Percentiles rank a stretch among this genome's conserved stretches.
Evolutionary conservation across 257 asterid species (phyloP).

Genomic region (Haberlea rhodopensis): DNA sequence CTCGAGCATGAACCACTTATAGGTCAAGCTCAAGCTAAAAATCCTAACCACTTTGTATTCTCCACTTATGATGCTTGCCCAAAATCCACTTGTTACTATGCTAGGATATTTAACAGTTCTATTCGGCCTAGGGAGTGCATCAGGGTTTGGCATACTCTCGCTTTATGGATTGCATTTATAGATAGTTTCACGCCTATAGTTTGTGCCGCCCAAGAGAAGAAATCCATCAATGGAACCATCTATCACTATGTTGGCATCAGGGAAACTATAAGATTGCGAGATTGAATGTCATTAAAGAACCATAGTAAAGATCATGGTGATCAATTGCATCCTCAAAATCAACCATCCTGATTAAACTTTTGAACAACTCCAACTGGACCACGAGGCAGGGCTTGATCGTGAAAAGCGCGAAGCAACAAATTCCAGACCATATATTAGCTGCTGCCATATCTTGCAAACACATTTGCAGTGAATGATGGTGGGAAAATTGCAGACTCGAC

Average conservation of each 20-base stretch:
- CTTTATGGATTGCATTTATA: slow-evolving; percentile 41
- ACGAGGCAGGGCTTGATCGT: slow-evolving; percentile 31
- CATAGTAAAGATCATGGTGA: slow-evolving; percentile 1
- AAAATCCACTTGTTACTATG: slow-evolving; percentile 37
- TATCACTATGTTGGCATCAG: slow-evolving; percentile 31
- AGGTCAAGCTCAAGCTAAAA: slow-evolving; percentile 28
- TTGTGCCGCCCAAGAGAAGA: slow-evolving; percentile 27
- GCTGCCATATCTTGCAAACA: slow-evolving; percentile 39
- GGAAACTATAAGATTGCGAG: slow-evolving; percentile 11
- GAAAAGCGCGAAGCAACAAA: slow-evolving; percentile 31
- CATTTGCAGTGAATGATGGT: slow-evolving; percentile 28
- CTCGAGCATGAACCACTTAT: slow-evolving; percentile 22
- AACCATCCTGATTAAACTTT: slow-evolving; percentile 26
- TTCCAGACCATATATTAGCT: slow-evolving; percentile 28
- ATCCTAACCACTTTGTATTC: slow-evolving; percentile 49
- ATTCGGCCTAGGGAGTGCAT: slow-evolving; percentile 25
- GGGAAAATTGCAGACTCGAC: too few species aligned
- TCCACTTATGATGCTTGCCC: slow-evolving; percentile 18
- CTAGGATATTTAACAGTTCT: slow-evolving; percentile 27
- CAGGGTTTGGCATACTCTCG: slow-evolving; percentile 39
- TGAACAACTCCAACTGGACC: slow-evolving; percentile 25
- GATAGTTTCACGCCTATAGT: slow-evolving; percentile 33
- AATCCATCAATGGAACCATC: slow-evolving; percentile 45
- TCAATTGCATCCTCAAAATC: slow-evolving; percentile 27
- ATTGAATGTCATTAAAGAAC: slow-evolving; percentile 16